Conservation (phyloP, 1,284 basidiomycete species). For the Leccinum insigne region DNA sequence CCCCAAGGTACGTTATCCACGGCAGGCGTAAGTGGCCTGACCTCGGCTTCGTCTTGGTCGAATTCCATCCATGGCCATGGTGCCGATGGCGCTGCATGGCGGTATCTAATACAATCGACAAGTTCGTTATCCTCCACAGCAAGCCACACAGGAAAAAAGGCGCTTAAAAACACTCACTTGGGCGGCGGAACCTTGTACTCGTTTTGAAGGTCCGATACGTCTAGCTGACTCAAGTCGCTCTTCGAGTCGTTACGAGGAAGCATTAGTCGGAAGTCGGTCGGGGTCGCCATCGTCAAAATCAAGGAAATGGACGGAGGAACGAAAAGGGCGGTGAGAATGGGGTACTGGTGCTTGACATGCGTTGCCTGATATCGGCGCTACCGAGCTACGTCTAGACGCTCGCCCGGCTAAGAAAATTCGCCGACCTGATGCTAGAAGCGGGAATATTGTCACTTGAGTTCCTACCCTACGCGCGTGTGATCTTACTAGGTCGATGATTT, state of each 20-base stretch:
- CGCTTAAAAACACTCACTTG: constrained; percentile 14
- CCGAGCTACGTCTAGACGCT: constrained; percentile 1
- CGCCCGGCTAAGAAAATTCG: constrained; percentile 3
- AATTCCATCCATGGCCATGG: constrained; percentile 42
- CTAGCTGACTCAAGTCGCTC: not conserved
- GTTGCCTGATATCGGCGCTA: constrained; percentile 11
- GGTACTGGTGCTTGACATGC: not conserved
- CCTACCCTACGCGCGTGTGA: constrained; percentile 11
- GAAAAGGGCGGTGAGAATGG: not conserved
- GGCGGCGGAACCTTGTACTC: constrained; percentile 21
- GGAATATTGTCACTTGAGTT: not conserved
- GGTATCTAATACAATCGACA: constrained; percentile 23
- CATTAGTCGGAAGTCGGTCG: not conserved
- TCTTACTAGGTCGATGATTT: too few species aligned
- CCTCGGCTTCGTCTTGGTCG: constrained; percentile 16
- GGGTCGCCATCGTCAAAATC: not conserved
- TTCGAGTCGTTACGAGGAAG: not conserved
- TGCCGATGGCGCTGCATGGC: constrained; percentile 38
- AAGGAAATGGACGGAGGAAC: not conserved
- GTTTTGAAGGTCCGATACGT: constrained; percentile 12
- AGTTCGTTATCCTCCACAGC: not conserved
- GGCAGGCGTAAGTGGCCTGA: constrained; percentile 12
- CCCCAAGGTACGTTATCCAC: constrained; percentile 20
- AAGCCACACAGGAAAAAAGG: not conserved
- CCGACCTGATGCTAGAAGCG: constrained; percentile 1